phyloP scores from a whole-genome alignment of 2,329 filamentous ascomycete genomes.

The Phialocephala subalpina region DNA sequence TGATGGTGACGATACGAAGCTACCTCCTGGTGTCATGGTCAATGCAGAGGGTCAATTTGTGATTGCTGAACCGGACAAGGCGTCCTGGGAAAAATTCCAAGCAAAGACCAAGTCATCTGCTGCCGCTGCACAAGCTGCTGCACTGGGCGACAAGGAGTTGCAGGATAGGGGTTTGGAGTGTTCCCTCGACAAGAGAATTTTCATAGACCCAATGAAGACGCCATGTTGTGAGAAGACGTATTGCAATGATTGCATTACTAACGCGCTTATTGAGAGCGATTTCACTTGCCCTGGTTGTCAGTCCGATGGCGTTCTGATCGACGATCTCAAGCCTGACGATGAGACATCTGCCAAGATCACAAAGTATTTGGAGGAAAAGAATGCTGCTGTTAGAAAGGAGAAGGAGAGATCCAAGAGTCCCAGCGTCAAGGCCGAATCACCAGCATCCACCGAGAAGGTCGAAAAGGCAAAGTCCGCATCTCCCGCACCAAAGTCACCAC shows the following conservation, averaged over 20 bases:
- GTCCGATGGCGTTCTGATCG: conserved; percentile 89
- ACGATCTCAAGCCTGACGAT: conserved; percentile 86
- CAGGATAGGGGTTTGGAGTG: conserved; percentile 91
- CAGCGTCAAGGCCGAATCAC: conserved; percentile 42
- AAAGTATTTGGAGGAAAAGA: conserved; percentile 69
- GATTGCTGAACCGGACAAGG: conserved; percentile 93
- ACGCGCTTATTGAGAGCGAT: conserved; percentile 98
- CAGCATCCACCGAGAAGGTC: conserved; percentile 41
- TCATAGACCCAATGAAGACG: conserved; percentile 98
- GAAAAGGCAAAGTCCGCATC: conserved; percentile 43
- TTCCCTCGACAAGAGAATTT: conserved; percentile 96
- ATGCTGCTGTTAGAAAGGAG: conserved; percentile 49
- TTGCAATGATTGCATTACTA: conserved; percentile 99
- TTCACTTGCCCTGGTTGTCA: conserved; percentile 93
- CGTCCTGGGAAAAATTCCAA: conserved; percentile 96
- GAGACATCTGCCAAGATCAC: conserved; percentile 82
- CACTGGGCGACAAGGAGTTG: conserved; percentile 83
- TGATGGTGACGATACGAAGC: conserved; percentile 81
- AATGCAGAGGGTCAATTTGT: conserved; percentile 98
- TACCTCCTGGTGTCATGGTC: conserved; percentile 92
- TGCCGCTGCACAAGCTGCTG: conserved; percentile 79
- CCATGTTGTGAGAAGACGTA: conserved; percentile 98
- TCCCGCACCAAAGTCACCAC: conserved; percentile 43
- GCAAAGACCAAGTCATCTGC: conserved; percentile 90
- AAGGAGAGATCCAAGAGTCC: conserved; percentile 59